These are phyloP conservation scores for Coleophoma eucalyptorum DNA, from an alignment of 2,329 filamentous ascomycete species.

Conservation along the genomic window DNA sequence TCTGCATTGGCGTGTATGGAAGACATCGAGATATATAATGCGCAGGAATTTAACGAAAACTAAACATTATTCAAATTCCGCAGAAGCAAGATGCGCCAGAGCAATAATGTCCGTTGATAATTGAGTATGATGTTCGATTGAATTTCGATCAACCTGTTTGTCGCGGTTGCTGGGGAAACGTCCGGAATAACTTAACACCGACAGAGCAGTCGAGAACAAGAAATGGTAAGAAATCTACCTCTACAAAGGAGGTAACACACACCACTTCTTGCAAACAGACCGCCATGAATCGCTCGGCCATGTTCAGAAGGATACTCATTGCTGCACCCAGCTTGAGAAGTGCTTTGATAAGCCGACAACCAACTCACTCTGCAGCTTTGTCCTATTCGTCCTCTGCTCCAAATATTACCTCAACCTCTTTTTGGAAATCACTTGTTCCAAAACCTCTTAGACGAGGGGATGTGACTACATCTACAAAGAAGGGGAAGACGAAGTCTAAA, in stretches of 20 bases:
- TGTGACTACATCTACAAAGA: slow-evolving; percentile 31
- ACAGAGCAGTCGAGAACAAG: neutral
- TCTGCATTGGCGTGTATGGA: slow-evolving; percentile 36
- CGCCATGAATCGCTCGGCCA: slow-evolving; percentile 16
- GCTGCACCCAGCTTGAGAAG: slow-evolving; percentile 18
- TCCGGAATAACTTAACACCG: neutral
- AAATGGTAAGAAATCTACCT: neutral
- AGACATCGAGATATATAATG: slow-evolving; percentile 31
- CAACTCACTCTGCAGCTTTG: slow-evolving; percentile 5
- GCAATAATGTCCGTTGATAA: neutral
- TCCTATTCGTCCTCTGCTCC: slow-evolving; percentile 32
- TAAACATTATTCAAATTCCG: slow-evolving; percentile 27
- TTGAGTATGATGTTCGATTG: neutral
- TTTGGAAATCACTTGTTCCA: slow-evolving; percentile 69
- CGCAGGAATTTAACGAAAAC: slow-evolving; percentile 19
- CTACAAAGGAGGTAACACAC: neutral
- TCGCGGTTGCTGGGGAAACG: neutral
- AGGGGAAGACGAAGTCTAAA: slow-evolving; percentile 44
- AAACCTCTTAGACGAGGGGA: slow-evolving; percentile 53
- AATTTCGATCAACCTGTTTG: neutral
- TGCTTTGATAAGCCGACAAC: slow-evolving; percentile 11
- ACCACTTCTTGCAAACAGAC: neutral
- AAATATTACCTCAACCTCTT: slow-evolving; percentile 29
- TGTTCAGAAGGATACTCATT: slow-evolving; percentile 17
- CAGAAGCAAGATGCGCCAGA: slow-evolving; percentile 5